phyloP scores from a whole-genome alignment of 495 filamentous ascomycete genomes.

The Poronia punctata region DNA sequence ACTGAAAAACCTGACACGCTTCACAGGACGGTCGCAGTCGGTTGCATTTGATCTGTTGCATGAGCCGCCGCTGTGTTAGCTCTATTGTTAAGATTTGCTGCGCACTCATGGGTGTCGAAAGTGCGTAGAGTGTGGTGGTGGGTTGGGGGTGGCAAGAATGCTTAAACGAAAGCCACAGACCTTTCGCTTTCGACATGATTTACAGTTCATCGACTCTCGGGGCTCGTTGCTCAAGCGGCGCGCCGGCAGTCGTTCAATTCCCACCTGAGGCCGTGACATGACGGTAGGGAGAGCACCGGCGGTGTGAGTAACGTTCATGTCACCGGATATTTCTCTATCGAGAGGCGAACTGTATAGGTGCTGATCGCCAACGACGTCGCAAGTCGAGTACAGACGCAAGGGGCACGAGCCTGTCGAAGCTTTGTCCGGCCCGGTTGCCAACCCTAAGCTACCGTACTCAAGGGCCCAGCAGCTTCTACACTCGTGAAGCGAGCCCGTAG shows the following conservation, averaged over 20 bases:
- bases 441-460: too few relatives aligned
- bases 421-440: too few relatives aligned
- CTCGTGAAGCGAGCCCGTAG: too few relatives aligned
- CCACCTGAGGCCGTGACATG: conserved; percentile 73
- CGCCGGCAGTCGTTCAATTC: conserved; percentile 73
- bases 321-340: conserved; percentile 19
- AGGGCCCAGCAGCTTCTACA: too few relatives aligned
- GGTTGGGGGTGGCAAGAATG: not conserved
- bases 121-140: not conserved
- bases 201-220: conserved; percentile 89
- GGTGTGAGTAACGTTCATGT: conserved; percentile 24
- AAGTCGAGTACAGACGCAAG: too few relatives aligned
- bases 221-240: conserved; percentile 68
- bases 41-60: conserved; percentile 79
- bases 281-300: conserved; percentile 29
- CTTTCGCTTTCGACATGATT: conserved; percentile 85
- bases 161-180: conserved; percentile 44
- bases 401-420: too few relatives aligned
- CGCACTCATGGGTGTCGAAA: not conserved
- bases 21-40: conserved; percentile 76
- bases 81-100: not conserved
- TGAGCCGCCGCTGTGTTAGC: conserved; percentile 18
- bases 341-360: conserved; percentile 9
- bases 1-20: conserved; percentile 82
- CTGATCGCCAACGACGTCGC: conserved; percentile 1